phyloP scores from a whole-genome alignment of 2,329 filamentous ascomycete species.

The Aschersonia sp. region DNA sequence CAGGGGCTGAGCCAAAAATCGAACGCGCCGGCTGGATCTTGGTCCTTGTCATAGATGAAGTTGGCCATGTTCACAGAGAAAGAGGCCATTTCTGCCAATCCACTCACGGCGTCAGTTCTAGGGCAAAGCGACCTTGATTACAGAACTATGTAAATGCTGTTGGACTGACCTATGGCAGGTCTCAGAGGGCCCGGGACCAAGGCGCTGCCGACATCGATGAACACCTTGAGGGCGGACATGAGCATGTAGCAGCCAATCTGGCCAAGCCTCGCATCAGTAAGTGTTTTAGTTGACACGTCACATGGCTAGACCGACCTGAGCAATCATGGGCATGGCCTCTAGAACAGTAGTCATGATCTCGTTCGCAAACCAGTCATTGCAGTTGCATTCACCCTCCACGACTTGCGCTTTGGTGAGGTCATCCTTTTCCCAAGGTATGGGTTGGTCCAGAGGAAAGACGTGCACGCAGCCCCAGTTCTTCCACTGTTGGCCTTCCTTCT shows the following conservation, averaged over 20 bases:
- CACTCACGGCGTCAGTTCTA: too few relatives aligned
- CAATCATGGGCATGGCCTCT: neutral
- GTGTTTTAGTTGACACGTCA: too few relatives aligned
- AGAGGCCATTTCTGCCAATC: neutral
- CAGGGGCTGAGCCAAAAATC: neutral
- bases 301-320: neutral
- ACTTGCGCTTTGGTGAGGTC: neutral
- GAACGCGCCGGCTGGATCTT: neutral
- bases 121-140: too few relatives aligned
- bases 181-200: neutral
- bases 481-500: neutral
- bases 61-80: neutral
- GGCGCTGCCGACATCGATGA: too few relatives aligned
- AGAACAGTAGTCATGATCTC: neutral
- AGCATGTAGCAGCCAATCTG: too few relatives aligned
- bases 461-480: neutral
- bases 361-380: neutral
- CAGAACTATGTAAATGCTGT: too few relatives aligned
- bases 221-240: too few relatives aligned
- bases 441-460: neutral
- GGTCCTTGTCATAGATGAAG: neutral
- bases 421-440: neutral
- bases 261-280: too few relatives aligned
- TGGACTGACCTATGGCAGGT: neutral
- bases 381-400: neutral